Percentiles rank a stretch among this genome's conserved stretches.
phyloP scores from a whole-genome alignment of 352 stramenopile species.

The Globisporangium lucens region DNA sequence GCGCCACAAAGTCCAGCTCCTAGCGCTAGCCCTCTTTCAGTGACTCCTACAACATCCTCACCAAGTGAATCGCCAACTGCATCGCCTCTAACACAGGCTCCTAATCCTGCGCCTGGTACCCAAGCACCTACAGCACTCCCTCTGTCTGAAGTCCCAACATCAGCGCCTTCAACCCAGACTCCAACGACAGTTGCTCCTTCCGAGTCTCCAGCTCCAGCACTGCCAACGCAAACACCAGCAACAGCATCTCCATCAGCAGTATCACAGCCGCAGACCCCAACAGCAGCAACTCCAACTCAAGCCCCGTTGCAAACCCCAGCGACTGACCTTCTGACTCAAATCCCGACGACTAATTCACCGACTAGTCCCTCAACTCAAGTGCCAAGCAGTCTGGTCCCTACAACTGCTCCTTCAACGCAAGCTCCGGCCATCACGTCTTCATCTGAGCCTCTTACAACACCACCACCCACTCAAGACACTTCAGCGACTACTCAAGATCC shows the following conservation, averaged over 20 bases:
- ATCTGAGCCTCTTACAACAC: not conserved
- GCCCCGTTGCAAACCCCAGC: slow-evolving; percentile 1
- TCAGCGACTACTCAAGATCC: not conserved
- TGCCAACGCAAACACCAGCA: not conserved
- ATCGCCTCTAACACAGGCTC: not conserved
- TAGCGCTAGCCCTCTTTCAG: not conserved
- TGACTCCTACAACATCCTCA: not conserved
- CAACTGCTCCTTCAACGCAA: not conserved
- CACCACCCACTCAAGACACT: not conserved
- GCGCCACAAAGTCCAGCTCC: not conserved
- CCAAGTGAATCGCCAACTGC: not conserved
- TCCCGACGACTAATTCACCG: not conserved
- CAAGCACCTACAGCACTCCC: not conserved
- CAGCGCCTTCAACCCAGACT: not conserved
- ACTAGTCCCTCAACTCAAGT: not conserved
- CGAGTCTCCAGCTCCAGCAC: not conserved
- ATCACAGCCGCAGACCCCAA: not conserved
- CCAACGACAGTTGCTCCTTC: not conserved
- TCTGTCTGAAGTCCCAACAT: slow-evolving; percentile 1
- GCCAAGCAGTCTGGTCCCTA: not conserved
- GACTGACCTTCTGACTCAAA: slow-evolving; percentile 1
- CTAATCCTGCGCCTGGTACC: not conserved
- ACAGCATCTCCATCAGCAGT: not conserved
- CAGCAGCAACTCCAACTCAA: not conserved
- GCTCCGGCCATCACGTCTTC: not conserved